Evolutionary conservation across 805 yeast species (phyloP).

Genomic region (Schizosaccharomyces lindneri): DNA sequence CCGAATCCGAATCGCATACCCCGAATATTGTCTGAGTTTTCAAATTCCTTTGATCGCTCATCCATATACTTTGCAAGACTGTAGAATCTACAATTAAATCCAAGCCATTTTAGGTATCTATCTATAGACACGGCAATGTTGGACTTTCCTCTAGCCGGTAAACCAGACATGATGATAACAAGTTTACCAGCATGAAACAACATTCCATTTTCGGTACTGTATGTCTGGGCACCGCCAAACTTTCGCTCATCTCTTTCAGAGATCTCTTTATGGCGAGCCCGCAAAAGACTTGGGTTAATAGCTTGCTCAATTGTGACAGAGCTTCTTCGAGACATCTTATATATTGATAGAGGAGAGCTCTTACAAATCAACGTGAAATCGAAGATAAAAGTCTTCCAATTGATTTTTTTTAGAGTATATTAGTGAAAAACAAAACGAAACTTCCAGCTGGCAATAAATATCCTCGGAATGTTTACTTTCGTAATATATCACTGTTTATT

Average conservation of each 20-base stretch:
- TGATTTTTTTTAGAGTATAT: no score
- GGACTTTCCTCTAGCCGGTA: slow-evolving; percentile 85
- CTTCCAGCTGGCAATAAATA: no score
- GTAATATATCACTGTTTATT: no score
- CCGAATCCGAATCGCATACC: neutral
- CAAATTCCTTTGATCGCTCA: slow-evolving; percentile 29
- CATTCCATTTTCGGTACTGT: slow-evolving; percentile 77
- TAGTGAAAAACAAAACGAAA: no score
- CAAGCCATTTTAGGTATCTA: slow-evolving; percentile 83
- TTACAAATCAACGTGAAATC: no score
- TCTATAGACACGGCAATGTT: slow-evolving; percentile 81
- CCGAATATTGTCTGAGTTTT: neutral
- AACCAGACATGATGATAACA: slow-evolving; percentile 88
- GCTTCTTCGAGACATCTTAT: neutral
- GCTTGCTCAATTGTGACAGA: neutral
- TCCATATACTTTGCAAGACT: slow-evolving; percentile 37
- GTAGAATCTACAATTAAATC: slow-evolving; percentile 48
- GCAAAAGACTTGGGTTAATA: neutral
- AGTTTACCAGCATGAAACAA: slow-evolving; percentile 92
- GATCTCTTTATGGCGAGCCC: neutral
- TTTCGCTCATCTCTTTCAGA: neutral
- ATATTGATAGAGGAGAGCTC: no score
- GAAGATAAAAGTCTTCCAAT: no score
- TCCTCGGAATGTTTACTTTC: no score
- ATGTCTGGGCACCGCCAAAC: slow-evolving; percentile 38